These are phyloP conservation scores for Ophiosphaerella narmari DNA, from an alignment of 2,329 filamentous ascomycete genomes.

Conservation along the genomic window DNA sequence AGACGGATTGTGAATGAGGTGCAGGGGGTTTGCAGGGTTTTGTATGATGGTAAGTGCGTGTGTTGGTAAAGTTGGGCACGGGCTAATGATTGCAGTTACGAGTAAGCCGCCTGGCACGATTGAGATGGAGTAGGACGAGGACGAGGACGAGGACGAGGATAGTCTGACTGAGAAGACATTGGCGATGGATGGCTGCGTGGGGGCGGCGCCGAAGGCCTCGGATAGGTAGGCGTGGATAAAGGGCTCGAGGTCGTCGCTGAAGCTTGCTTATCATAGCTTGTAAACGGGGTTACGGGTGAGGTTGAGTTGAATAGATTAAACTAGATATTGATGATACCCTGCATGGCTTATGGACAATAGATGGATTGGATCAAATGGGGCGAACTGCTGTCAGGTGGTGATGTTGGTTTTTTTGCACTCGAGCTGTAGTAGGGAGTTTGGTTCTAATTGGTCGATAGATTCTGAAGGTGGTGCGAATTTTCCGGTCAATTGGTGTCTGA, in stretches of 20 bases:
- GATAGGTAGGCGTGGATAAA: too few relatives aligned
- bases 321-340: conserved; percentile 34
- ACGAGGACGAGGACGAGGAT: conserved; percentile 20
- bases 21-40: conserved; percentile 70
- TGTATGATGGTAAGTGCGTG: conserved; percentile 65
- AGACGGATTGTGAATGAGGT: conserved; percentile 77
- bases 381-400: conserved; percentile 27
- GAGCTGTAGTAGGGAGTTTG: too few relatives aligned
- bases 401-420: too few relatives aligned
- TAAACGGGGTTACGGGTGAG: too few relatives aligned
- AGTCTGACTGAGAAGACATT: neutral
- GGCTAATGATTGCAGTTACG: conserved; percentile 52
- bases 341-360: conserved; percentile 11
- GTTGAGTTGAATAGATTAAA: conserved; percentile 20
- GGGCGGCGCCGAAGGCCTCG: too few relatives aligned
- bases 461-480: too few relatives aligned
- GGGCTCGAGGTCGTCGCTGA: too few relatives aligned
- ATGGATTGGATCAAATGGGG: neutral
- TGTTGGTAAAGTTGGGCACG: conserved; percentile 2
- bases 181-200: neutral
- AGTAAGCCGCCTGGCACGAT: conserved; percentile 74
- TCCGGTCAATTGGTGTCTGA: too few relatives aligned
- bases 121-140: conserved; percentile 66
- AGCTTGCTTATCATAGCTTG: too few relatives aligned
- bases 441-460: too few relatives aligned